A percentile compares a stretch with the other conserved stretches of the same genome.
Conservation (phyloP, 306 rosid species). For the Cyclanthera cordifolia region DNA sequence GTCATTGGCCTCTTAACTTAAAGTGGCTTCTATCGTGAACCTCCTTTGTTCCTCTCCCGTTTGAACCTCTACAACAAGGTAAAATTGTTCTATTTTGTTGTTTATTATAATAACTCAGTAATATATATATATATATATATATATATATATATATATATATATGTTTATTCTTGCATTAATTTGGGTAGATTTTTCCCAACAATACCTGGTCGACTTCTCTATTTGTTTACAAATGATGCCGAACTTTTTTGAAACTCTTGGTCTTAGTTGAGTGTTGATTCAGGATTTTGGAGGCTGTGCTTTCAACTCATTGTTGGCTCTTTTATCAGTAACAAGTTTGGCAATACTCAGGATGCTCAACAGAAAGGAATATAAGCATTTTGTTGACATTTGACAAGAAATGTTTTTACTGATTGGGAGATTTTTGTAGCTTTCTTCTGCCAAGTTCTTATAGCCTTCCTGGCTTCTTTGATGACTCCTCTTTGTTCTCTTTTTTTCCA, state of each 20-base stretch:
- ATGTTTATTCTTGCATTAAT: too few species aligned
- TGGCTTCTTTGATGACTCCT: not conserved
- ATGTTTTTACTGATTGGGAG: not conserved
- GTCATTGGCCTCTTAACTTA: too few species aligned
- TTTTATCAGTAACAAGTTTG: not conserved
- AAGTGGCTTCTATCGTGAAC: too few species aligned
- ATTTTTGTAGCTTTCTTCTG: not conserved
- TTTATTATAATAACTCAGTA: too few species aligned
- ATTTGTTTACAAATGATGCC: not conserved
- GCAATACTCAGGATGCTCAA: not conserved
- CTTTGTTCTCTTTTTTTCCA: not conserved
- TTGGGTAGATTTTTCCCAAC: too few species aligned
- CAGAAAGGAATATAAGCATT: not conserved
- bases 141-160: too few species aligned
- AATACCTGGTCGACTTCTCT: not conserved
- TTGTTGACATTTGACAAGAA: not conserved
- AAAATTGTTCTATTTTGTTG: too few species aligned
- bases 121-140: too few species aligned
- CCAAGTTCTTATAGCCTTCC: not conserved
- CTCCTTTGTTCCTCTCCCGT: too few species aligned
- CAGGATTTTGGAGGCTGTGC: too few species aligned
- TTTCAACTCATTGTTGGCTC: not conserved
- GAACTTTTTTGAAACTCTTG: not conserved
- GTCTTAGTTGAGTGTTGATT: too few species aligned
- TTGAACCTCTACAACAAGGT: too few species aligned